These are phyloP conservation scores for Straminergon stramineum DNA, from an alignment of 225 moss, liverwort and hornwort genomes.

Conservation along the genomic window DNA sequence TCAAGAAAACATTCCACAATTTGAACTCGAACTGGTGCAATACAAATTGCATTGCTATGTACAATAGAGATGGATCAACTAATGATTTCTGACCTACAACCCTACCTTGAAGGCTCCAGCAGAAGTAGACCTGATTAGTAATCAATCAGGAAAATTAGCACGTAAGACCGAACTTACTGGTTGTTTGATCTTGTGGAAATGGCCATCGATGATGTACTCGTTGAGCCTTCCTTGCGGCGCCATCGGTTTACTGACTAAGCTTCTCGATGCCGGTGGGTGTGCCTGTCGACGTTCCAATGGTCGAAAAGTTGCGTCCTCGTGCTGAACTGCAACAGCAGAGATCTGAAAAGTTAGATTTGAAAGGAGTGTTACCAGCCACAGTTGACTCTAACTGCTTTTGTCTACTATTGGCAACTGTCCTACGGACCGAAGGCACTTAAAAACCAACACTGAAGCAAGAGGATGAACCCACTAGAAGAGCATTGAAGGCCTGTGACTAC, in stretches of 20 bases:
- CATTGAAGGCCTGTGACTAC: neutral
- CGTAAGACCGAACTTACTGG: neutral
- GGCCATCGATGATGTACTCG: slow-evolving; percentile 25
- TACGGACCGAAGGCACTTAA: neutral
- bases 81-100: neutral
- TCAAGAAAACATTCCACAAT: neutral
- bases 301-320: neutral
- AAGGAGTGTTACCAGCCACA: neutral
- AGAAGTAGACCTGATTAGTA: neutral
- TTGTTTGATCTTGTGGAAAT: slow-evolving; percentile 8
- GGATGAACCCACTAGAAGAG: neutral
- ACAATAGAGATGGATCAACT: neutral
- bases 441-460: neutral
- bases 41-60: neutral
- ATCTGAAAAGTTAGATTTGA: neutral
- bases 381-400: neutral
- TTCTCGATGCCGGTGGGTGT: neutral
- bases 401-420: neutral
- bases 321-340: neutral
- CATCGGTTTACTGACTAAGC: slow-evolving; percentile 1
- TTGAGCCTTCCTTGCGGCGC: slow-evolving; percentile 26
- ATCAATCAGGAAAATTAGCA: neutral
- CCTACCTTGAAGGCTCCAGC: neutral
- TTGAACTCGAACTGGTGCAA: neutral
- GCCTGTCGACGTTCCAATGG: neutral